Percentiles rank a stretch among this genome's conserved stretches.
Evolutionary conservation across 805 yeast genomes (phyloP).

Genomic region (Ogataea nakhonphanomensis): DNA sequence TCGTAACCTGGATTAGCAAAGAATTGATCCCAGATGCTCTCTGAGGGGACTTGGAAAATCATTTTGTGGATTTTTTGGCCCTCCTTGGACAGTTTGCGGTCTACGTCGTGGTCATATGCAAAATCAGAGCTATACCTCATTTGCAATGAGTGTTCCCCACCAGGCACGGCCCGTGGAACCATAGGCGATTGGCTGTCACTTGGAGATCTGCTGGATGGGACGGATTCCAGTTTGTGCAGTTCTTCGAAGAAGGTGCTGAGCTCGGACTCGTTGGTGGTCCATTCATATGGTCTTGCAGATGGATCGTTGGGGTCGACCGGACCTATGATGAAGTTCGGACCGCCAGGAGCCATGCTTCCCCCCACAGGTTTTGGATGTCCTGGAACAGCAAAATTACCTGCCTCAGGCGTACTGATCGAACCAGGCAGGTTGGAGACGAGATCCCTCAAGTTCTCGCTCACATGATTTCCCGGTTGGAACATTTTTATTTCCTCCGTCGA

Average conservation of each 20-base stretch:
- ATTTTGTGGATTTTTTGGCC: constrained; percentile 57
- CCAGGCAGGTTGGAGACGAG: constrained; percentile 36
- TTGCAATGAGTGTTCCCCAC: constrained; percentile 1
- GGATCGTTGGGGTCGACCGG: neutral
- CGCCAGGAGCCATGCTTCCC: too few relatives aligned
- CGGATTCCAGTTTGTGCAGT: constrained; percentile 34
- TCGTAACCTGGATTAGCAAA: constrained; percentile 34
- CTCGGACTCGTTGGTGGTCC: constrained; percentile 36
- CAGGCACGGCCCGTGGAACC: constrained; percentile 1
- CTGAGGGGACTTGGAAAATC: constrained; percentile 60
- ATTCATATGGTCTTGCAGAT: constrained; percentile 27
- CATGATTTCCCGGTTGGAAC: constrained; percentile 35
- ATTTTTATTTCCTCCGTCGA: constrained; percentile 28
- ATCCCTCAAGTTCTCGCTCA: constrained; percentile 37
- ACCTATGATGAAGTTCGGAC: too few relatives aligned
- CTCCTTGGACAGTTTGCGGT: constrained; percentile 35
- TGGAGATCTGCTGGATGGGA: constrained; percentile 23
- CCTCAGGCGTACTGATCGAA: constrained; percentile 24
- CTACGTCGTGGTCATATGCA: constrained; percentile 11
- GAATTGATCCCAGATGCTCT: constrained; percentile 67
- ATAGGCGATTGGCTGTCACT: constrained; percentile 20
- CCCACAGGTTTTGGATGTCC: too few relatives aligned
- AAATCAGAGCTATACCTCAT: constrained; percentile 1
- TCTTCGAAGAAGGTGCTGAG: constrained; percentile 49
- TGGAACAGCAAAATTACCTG: too few relatives aligned